These are phyloP conservation scores for Lipomyces kockii DNA, from an alignment of 805 yeast species.

Conservation along the genomic window DNA sequence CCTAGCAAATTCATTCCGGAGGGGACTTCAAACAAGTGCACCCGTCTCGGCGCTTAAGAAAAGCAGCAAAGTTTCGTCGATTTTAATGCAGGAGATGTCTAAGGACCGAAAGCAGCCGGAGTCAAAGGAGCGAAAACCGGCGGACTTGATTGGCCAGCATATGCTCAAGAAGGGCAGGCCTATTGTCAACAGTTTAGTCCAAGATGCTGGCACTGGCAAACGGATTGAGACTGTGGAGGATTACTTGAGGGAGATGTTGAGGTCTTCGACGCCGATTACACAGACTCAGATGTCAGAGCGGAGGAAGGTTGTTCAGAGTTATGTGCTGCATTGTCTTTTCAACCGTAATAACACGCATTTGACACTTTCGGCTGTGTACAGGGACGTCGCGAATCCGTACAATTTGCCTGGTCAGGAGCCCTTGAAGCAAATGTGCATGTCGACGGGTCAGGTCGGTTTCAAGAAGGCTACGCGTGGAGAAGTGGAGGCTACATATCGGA, in stretches of 20 bases:
- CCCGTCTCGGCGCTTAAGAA: not conserved
- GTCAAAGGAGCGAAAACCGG: not conserved
- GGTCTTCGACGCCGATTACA: not conserved
- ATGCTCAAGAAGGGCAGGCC: not conserved
- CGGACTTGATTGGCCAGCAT: not conserved
- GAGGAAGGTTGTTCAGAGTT: conserved; percentile 53
- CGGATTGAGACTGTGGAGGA: conserved; percentile 1
- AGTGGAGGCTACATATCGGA: conserved; percentile 90
- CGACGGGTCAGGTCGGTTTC: conserved; percentile 89
- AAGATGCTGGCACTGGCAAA: not conserved
- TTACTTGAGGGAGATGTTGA: not conserved
- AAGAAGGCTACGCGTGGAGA: conserved; percentile 88
- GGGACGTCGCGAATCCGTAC: conserved; percentile 69
- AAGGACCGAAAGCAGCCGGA: not conserved
- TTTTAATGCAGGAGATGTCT: not conserved
- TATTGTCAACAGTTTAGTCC: not conserved
- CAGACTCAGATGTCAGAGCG: conserved; percentile 13
- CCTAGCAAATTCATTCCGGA: not conserved
- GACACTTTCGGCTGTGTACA: conserved; percentile 68
- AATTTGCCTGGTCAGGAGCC: conserved; percentile 74
- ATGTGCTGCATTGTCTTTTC: conserved; percentile 76
- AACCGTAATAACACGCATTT: conserved; percentile 81
- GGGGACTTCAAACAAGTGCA: not conserved
- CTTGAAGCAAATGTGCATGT: conserved; percentile 60
- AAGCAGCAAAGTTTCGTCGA: not conserved